Evolutionary conservation across 2,329 filamentous ascomycete genomes (phyloP), one percentile per base, ranked within the genome.

Genomic region (Cryoendolithus antarcticus): DNA sequence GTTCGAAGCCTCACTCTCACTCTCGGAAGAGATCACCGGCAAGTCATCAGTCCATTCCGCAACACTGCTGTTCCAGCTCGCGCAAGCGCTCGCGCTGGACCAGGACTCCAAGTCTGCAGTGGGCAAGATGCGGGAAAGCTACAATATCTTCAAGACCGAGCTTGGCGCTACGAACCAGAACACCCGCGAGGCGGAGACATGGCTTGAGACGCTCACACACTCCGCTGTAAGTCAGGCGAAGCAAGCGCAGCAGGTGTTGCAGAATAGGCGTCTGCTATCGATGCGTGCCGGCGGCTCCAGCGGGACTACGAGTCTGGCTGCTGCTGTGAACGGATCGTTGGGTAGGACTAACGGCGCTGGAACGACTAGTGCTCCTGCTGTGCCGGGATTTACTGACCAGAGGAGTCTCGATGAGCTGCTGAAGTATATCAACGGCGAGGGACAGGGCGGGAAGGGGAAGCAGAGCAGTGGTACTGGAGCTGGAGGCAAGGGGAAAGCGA

Each of bases 131-230:
- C 83, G 86, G 44, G 88, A 95, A 62, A 91, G 86, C 34, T 95
- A 88, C 69, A 94, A 82, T 63, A 93, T 95, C 59, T 98, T 98
- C 78, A 76, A 88, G 47, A 68, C 71, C 42, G 78, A 91, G 55
- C 79, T 98, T 4, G 91, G 91, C 21, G 69, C 86, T 2, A 80
- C 93, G 30, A 88, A 96, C 62, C 86, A 88, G 62, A 96, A 98
- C 69, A 98, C 91, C 46, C 95, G 94, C 69, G 91, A 98, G 61
- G 89, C 91, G 2, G 88, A 94, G 67, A 84, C 76, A 56, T 98
- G 91, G 91, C 75, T 96, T 15, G 86, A 94, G 63, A 88, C 94
- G 62, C 75, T 98, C 43, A 96, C 89, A 0, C 84, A 93, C 62
- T 95, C 93, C 54, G 91, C 91, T 33, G 91, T 98, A 30, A 82